A percentile compares a stretch with the other conserved stretches of the same genome.
phyloP scores from a whole-genome alignment of 2,329 filamentous ascomycete genomes.

The Ambrosiella xylebori region DNA sequence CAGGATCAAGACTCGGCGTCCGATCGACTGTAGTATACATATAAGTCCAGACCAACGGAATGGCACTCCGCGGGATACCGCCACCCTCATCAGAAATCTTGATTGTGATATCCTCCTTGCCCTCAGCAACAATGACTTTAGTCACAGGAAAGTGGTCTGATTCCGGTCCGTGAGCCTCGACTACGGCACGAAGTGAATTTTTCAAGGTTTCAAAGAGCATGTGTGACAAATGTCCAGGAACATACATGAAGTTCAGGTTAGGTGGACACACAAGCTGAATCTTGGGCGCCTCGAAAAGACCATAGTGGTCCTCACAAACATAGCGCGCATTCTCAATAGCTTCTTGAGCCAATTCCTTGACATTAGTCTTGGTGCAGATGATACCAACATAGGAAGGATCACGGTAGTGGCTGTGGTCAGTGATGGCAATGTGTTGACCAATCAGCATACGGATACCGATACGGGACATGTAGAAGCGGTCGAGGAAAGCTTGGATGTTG shows the following conservation, averaged over 20 bases:
- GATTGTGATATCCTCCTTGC: conserved; percentile 97
- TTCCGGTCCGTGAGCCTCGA: conserved; percentile 86
- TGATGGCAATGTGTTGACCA: conserved; percentile 92
- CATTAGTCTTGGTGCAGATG: conserved; percentile 97
- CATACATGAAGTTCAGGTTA: conserved; percentile 97
- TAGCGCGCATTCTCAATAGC: conserved; percentile 98
- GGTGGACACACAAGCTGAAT: conserved; percentile 92
- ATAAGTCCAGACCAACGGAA: conserved; percentile 98
- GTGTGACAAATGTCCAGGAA: conserved; percentile 93
- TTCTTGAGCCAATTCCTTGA: conserved; percentile 83
- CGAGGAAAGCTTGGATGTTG: conserved; percentile 91
- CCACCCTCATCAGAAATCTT: conserved; percentile 95
- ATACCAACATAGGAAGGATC: conserved; percentile 95
- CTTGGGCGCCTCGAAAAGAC: conserved; percentile 88
- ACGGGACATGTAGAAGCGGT: conserved; percentile 98
- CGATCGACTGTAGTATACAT: conserved; percentile 99
- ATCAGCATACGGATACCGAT: conserved; percentile 99
- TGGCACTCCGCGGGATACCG: conserved; percentile 80
- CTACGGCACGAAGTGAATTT: conserved; percentile 91
- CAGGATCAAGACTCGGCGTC: conserved; percentile 84
- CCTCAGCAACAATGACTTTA: conserved; percentile 93
- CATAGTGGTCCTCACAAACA: conserved; percentile 97
- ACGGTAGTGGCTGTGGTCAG: conserved; percentile 74
- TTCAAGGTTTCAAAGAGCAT: conserved; percentile 99
- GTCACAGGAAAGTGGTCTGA: conserved; percentile 93